Percentiles rank a stretch among this genome's conserved stretches.
These are phyloP conservation scores for Mortierella sp. DNA, from an alignment of 371 early-diverging fungal genomes.

Conservation along the genomic window DNA sequence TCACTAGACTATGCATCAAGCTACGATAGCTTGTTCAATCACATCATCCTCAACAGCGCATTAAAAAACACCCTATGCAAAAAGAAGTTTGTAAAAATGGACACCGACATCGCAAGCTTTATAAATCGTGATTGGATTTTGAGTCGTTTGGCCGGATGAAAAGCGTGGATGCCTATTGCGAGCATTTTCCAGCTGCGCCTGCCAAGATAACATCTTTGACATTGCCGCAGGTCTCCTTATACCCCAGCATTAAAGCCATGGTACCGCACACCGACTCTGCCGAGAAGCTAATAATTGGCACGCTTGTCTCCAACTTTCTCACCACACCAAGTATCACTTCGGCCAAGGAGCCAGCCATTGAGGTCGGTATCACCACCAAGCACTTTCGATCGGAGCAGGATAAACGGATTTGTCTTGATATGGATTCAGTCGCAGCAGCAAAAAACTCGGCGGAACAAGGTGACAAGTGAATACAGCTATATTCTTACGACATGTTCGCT, in stretches of 20 bases:
- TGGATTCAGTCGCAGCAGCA: neutral
- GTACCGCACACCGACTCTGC: neutral
- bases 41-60: neutral
- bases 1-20: too few species aligned
- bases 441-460: neutral
- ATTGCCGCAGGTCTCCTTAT: neutral
- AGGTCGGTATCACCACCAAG: neutral
- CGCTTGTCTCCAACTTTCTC: neutral
- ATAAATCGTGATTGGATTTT: slow-evolving; percentile 2
- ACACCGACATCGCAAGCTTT: neutral
- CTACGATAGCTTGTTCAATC: neutral
- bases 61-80: neutral
- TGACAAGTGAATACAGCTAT: neutral
- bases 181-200: slow-evolving; percentile 1
- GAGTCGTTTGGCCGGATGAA: neutral
- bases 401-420: neutral
- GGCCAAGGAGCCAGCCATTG: neutral
- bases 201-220: neutral
- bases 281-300: neutral
- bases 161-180: slow-evolving; percentile 2
- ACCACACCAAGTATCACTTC: neutral
- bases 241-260: neutral
- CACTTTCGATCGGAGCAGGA: neutral
- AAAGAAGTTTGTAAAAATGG: slow-evolving; percentile 1
- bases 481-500: slow-evolving; percentile 1